Conservation (phyloP, 768 basidiomycete species). For the Amanita molliuscula region DNA sequence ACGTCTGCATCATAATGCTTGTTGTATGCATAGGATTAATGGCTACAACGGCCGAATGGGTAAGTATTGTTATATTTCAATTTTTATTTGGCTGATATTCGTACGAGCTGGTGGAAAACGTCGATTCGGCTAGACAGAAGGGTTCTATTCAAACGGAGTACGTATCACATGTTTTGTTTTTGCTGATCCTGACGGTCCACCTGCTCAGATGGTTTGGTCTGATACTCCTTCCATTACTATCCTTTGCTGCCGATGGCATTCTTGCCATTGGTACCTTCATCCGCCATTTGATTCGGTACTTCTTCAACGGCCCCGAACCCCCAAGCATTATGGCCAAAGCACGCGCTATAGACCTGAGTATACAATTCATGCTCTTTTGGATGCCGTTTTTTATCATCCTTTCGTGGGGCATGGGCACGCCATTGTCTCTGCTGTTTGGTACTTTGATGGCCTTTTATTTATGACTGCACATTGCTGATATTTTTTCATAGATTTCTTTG, state of each 20-base stretch:
- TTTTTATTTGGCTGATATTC: conserved; percentile 8
- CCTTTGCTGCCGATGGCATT: conserved; percentile 62
- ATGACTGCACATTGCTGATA: background rate
- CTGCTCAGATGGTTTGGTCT: conserved; percentile 60
- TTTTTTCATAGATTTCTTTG: conserved; percentile 44
- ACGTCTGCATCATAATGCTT: conserved; percentile 46
- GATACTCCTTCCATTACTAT: conserved; percentile 60
- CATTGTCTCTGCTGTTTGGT: conserved; percentile 64
- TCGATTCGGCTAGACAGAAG: conserved; percentile 39
- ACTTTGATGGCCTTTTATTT: conserved; percentile 8
- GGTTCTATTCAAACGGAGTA: conserved; percentile 43
- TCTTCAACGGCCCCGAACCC: conserved; percentile 28
- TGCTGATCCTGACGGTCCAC: background rate
- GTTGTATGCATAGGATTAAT: conserved; percentile 44
- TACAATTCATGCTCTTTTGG: conserved; percentile 75
- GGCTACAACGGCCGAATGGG: conserved; percentile 65
- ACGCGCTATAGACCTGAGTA: conserved; percentile 65
- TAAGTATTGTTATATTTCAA: conserved; percentile 15
- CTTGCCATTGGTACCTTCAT: conserved; percentile 51
- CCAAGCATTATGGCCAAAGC: conserved; percentile 55
- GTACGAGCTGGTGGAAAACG: conserved; percentile 50
- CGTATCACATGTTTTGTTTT: conserved; percentile 9
- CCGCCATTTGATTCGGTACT: conserved; percentile 28
- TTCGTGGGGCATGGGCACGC: conserved; percentile 56
- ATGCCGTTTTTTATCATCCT: conserved; percentile 63